phyloP scores from a whole-genome alignment of 306 rosid species.

The Quercus gilva region DNA sequence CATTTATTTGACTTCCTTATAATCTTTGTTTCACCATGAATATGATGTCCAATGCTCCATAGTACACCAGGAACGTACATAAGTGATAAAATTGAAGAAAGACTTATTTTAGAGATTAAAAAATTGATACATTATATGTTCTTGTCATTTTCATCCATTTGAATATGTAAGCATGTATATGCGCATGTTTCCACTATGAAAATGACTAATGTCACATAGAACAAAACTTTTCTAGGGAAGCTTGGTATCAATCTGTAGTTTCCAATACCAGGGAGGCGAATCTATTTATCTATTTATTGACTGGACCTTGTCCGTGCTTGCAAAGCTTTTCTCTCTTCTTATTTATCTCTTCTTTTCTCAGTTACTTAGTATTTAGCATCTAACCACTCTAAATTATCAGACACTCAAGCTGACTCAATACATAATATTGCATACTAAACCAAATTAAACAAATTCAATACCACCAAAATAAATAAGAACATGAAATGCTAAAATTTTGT shows the following conservation, averaged over 20 bases:
- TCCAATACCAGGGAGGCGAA: constrained; percentile 47
- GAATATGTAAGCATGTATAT: too few species aligned
- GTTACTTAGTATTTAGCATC: too few species aligned
- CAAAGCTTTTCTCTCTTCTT: constrained; percentile 67
- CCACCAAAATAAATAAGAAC: too few species aligned
- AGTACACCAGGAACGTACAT: not conserved
- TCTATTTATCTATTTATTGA: constrained; percentile 58
- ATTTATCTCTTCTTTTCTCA: too few species aligned
- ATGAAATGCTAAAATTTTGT: too few species aligned
- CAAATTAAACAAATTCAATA: too few species aligned
- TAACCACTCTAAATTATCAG: too few species aligned
- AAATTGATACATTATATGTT: not conserved
- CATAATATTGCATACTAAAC: too few species aligned
- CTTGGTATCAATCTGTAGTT: constrained; percentile 67
- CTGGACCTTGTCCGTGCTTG: constrained; percentile 58
- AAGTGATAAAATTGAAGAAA: not conserved
- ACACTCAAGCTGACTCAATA: too few species aligned
- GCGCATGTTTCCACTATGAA: not conserved
- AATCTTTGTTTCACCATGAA: not conserved
- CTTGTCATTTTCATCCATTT: not conserved
- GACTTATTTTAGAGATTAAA: not conserved
- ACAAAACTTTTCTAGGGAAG: constrained; percentile 66
- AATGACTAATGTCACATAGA: constrained; percentile 15
- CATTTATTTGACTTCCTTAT: not conserved
- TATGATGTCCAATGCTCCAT: not conserved